phyloP scores from a whole-genome alignment of 2,329 filamentous ascomycete genomes.

The Lachnellula occidentalis region DNA sequence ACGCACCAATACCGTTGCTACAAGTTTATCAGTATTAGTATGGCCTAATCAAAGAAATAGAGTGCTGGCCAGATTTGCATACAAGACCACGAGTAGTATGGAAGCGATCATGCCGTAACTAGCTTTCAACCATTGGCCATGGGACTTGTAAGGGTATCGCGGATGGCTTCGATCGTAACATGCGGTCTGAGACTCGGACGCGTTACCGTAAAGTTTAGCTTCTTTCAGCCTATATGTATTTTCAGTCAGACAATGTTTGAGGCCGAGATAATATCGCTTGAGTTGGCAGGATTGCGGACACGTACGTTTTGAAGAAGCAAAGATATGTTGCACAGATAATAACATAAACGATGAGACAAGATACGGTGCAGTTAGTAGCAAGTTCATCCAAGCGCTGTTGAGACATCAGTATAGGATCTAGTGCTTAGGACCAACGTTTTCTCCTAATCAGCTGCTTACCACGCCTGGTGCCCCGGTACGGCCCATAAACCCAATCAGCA shows the following conservation, averaged over 20 bases:
- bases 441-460: conserved; percentile 25
- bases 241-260: conserved; percentile 1
- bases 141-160: conserved; percentile 36
- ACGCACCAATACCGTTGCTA: conserved; percentile 31
- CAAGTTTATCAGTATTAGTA: too few species aligned
- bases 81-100: conserved; percentile 31
- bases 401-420: conserved; percentile 6
- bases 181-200: conserved; percentile 34
- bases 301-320: conserved; percentile 35
- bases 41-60: too few species aligned
- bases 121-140: conserved; percentile 37
- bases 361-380: conserved; percentile 34
- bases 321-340: conserved; percentile 38
- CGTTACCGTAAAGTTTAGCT: conserved; percentile 35
- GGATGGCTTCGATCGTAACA: conserved; percentile 33
- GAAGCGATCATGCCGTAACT: conserved; percentile 33
- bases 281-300: not conserved
- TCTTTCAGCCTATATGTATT: conserved; percentile 32
- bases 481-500: conserved; percentile 37
- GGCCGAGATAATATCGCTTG: not conserved
- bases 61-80: too few species aligned
- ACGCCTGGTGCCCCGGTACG: conserved; percentile 33
- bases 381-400: conserved; percentile 34
- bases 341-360: conserved; percentile 37
- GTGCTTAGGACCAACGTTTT: not conserved